phyloP scores from a whole-genome alignment of 164 flowering plant species.

The Stephania cephalantha region DNA sequence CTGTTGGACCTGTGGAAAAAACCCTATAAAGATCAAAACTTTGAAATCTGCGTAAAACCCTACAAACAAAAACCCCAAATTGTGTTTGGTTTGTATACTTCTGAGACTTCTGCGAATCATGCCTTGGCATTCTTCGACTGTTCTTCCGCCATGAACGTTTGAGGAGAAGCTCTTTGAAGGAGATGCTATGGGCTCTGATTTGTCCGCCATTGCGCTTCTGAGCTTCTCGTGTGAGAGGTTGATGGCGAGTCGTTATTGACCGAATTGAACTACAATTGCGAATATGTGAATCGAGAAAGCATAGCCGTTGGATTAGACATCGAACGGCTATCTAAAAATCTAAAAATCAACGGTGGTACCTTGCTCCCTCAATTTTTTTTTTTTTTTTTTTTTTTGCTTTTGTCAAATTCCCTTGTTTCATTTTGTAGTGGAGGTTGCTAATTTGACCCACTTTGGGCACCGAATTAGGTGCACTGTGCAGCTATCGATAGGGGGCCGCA shows the following conservation, averaged over 20 bases:
- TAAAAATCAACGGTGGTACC: too few relatives aligned
- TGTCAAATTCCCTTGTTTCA: too few relatives aligned
- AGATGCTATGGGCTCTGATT: conserved; percentile 4
- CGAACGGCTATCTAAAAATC: too few relatives aligned
- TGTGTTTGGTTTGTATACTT: conserved; percentile 30
- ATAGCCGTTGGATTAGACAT: background rate
- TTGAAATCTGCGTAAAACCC: conserved; percentile 5
- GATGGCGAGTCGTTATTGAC: too few relatives aligned
- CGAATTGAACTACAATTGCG: too few relatives aligned
- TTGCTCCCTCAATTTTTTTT: too few relatives aligned
- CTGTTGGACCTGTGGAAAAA: conserved; percentile 60
- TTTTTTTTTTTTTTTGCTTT: too few relatives aligned
- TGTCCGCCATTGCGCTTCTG: conserved; percentile 22
- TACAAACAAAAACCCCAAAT: background rate
- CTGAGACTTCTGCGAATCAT: conserved; percentile 66
- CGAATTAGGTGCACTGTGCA: too few relatives aligned
- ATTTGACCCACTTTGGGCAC: too few relatives aligned
- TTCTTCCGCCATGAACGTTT: conserved; percentile 30
- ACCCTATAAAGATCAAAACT: background rate
- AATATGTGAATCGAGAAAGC: background rate
- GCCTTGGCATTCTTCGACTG: conserved; percentile 58
- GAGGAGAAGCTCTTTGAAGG: conserved; percentile 18
- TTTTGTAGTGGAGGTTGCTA: too few relatives aligned
- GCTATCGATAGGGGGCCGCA: too few relatives aligned
- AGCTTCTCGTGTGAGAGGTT: too few relatives aligned